phyloP scores from a whole-genome alignment of 768 basidiomycete species.

The Lyophyllum shimeji region DNA sequence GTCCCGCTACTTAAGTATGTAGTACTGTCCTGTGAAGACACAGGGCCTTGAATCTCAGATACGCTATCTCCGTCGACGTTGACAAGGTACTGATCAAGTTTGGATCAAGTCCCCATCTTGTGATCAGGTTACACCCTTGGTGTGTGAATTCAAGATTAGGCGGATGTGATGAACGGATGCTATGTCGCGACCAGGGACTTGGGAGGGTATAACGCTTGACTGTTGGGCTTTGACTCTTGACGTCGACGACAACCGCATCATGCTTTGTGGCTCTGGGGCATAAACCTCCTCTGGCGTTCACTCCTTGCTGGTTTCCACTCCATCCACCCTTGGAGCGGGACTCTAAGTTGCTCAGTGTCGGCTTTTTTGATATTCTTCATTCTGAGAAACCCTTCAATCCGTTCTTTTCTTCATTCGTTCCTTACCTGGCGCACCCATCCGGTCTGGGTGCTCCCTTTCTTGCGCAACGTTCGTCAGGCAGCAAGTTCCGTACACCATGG shows the following conservation, averaged over 20 bases:
- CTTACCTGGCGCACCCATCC: constrained; percentile 3
- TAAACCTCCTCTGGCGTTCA: not conserved
- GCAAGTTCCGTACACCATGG: not conserved
- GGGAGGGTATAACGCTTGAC: not conserved
- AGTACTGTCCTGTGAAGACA: too few relatives aligned
- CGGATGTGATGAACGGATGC: not conserved
- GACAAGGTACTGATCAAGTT: not conserved
- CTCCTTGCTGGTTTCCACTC: not conserved
- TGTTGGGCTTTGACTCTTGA: not conserved
- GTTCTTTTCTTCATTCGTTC: not conserved
- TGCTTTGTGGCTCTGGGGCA: constrained; percentile 2
- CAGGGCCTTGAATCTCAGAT: too few relatives aligned
- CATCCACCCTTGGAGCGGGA: constrained; percentile 8
- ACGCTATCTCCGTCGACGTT: not conserved
- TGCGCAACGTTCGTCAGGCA: not conserved
- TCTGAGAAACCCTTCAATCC: not conserved
- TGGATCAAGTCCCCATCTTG: not conserved
- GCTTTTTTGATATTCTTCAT: not conserved
- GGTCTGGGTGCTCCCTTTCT: constrained; percentile 1
- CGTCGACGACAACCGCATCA: not conserved
- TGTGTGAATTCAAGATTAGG: not conserved
- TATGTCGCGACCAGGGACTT: not conserved
- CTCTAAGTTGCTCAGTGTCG: not conserved
- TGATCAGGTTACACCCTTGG: not conserved
- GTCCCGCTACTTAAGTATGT: too few relatives aligned